phyloP scores from a whole-genome alignment of 2,329 filamentous ascomycete genomes.

The Arthrinium puccinioides region DNA sequence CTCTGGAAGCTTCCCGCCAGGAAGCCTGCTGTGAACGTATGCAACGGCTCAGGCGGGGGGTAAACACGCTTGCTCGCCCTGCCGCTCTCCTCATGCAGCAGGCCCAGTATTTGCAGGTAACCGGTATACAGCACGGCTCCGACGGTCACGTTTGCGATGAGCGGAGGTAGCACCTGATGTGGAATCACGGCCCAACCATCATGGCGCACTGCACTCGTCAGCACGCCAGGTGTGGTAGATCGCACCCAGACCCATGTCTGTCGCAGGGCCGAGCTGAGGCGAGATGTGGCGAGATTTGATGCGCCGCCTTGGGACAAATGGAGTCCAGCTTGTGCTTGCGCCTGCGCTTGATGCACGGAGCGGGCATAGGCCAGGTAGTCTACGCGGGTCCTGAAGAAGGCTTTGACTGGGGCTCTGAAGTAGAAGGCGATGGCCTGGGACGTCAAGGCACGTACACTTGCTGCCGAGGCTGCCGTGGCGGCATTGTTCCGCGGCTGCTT shows the following conservation, averaged over 20 bases:
- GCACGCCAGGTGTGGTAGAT: conserved; percentile 61
- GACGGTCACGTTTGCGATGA: conserved; percentile 67
- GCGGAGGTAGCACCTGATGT: conserved; percentile 68
- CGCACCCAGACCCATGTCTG: conserved; percentile 45
- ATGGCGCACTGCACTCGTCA: conserved; percentile 59
- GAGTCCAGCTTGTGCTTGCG: conserved; percentile 15
- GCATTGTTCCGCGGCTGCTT: conserved; percentile 45
- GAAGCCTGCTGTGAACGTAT: conserved; percentile 64
- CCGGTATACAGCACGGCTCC: conserved; percentile 69
- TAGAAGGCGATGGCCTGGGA: conserved; percentile 84
- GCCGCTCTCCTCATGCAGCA: conserved; percentile 58
- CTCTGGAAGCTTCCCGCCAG: conserved; percentile 64
- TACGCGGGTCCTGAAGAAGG: conserved; percentile 84
- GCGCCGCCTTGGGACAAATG: conserved; percentile 27
- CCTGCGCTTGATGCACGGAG: conserved; percentile 41
- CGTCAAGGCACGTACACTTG: conserved; percentile 74
- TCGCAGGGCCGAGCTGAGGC: conserved; percentile 23
- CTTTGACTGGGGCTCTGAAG: conserved; percentile 84
- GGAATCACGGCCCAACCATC: conserved; percentile 69
- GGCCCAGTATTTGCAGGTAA: conserved; percentile 63
- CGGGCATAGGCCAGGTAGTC: conserved; percentile 66
- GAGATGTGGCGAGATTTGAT: conserved; percentile 25
- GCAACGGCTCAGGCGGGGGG: conserved; percentile 55
- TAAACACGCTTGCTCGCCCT: conserved; percentile 55
- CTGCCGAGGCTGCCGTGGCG: conserved; percentile 71